phyloP scores from a whole-genome alignment of 2,329 filamentous ascomycete genomes.

The Stemphylium lycopersici region DNA sequence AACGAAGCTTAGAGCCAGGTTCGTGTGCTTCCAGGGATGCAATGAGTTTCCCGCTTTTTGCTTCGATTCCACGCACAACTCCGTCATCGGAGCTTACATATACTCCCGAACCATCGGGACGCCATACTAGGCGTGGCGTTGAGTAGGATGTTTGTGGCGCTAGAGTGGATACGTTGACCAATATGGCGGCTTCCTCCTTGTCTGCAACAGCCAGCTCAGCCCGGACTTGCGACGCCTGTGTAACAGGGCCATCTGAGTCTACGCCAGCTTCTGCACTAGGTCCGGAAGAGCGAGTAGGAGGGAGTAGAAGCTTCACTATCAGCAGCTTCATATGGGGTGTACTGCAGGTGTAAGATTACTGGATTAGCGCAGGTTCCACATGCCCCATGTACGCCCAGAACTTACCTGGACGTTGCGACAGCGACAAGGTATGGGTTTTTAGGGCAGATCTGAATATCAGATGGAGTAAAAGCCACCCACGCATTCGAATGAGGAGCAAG shows the following conservation, averaged over 20 bases:
- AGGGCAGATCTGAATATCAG: constrained; percentile 62
- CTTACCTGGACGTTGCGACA: constrained; percentile 60
- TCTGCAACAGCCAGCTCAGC: constrained; percentile 59
- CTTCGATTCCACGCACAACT: constrained; percentile 64
- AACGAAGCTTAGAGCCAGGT: constrained; percentile 63
- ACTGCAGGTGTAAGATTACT: constrained; percentile 23
- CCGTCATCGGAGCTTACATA: constrained; percentile 72
- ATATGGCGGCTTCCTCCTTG: constrained; percentile 65
- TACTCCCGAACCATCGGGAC: constrained; percentile 65
- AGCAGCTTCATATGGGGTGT: constrained; percentile 68
- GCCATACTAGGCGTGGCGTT: constrained; percentile 66
- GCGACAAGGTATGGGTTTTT: constrained; percentile 62
- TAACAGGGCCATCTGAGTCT: constrained; percentile 35
- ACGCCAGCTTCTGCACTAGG: constrained; percentile 3
- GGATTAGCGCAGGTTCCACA: background rate
- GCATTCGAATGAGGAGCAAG: constrained; percentile 67
- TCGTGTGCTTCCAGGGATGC: constrained; percentile 61
- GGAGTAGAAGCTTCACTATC: constrained; percentile 63
- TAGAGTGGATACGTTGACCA: constrained; percentile 64
- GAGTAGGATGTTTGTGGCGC: constrained; percentile 68
- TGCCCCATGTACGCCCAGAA: background rate
- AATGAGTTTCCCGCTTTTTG: constrained; percentile 63
- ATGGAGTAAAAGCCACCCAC: constrained; percentile 69
- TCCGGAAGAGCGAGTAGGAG: constrained; percentile 35
- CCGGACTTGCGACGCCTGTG: constrained; percentile 60